Evolutionary conservation across 768 basidiomycete species (phyloP).

Genomic region (Lyophyllum decastes): DNA sequence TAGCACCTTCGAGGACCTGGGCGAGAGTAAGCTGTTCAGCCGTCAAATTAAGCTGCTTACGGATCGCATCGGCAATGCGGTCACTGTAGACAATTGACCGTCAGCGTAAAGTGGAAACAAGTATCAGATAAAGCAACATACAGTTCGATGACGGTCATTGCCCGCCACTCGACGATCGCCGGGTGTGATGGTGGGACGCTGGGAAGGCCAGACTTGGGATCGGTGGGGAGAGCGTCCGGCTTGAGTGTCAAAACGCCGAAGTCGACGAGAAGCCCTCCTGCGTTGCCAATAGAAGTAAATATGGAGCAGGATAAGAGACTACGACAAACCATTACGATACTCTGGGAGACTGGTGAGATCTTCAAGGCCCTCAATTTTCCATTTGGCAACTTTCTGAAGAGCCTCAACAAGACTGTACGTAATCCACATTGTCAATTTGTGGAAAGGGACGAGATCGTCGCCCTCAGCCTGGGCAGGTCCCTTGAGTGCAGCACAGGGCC

Average conservation of each 20-base stretch:
- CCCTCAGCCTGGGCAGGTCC: slow-evolving; percentile 39
- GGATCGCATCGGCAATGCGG: slow-evolving; percentile 72
- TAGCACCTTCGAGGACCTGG: slow-evolving; percentile 91
- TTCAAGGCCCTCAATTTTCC: slow-evolving; percentile 80
- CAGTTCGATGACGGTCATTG: slow-evolving; percentile 93
- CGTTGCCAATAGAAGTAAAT: background rate
- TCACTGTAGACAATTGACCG: slow-evolving; percentile 52
- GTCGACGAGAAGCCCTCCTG: slow-evolving; percentile 89
- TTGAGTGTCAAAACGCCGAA: slow-evolving; percentile 77
- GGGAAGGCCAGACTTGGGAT: slow-evolving; percentile 54
- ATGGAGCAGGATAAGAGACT: background rate
- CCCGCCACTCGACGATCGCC: slow-evolving; percentile 94
- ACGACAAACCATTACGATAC: slow-evolving; percentile 79
- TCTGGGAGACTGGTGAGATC: slow-evolving; percentile 93
- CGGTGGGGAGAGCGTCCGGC: slow-evolving; percentile 51
- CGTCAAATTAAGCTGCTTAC: slow-evolving; percentile 53
- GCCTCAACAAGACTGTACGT: slow-evolving; percentile 89
- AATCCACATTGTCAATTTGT: slow-evolving; percentile 94
- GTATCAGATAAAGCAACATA: slow-evolving; percentile 37
- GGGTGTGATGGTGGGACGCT: slow-evolving; percentile 76
- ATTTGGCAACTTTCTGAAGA: slow-evolving; percentile 73
- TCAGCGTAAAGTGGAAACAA: background rate
- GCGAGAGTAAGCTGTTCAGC: slow-evolving; percentile 66
- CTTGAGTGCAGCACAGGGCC: slow-evolving; percentile 72
- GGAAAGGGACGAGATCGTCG: slow-evolving; percentile 86